These are phyloP conservation scores for Cymbidium sinense DNA, from an alignment of 106 monocot species.

Conservation along the genomic window DNA sequence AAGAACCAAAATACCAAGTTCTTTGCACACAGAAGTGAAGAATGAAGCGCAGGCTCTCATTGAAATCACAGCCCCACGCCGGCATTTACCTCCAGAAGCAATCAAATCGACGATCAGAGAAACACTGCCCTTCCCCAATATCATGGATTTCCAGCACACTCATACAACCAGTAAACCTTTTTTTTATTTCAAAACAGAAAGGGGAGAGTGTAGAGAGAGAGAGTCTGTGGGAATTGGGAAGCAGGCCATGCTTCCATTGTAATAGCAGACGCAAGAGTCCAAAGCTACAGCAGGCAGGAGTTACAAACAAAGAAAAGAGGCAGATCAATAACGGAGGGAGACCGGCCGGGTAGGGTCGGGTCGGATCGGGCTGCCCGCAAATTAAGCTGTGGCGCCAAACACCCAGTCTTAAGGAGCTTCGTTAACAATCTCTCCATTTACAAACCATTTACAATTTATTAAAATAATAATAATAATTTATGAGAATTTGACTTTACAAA, in stretches of 20 bases:
- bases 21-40: not conserved
- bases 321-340: no score
- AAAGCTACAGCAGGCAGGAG: no score
- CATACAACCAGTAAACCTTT: not conserved
- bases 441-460: no score
- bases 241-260: not conserved
- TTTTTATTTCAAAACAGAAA: not conserved
- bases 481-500: no score
- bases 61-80: not conserved
- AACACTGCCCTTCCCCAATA: not conserved
- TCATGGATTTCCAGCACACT: not conserved
- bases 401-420: no score
- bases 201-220: not conserved
- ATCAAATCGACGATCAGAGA: not conserved
- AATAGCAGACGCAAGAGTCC: not conserved
- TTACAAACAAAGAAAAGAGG: no score
- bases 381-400: no score
- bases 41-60: not conserved
- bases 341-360: no score
- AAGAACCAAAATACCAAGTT: not conserved
- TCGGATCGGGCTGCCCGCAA: no score
- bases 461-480: no score
- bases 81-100: not conserved
- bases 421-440: no score
- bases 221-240: not conserved